These are phyloP conservation scores for Candida schatavii DNA, from an alignment of 805 yeast species.

Conservation along the genomic window DNA sequence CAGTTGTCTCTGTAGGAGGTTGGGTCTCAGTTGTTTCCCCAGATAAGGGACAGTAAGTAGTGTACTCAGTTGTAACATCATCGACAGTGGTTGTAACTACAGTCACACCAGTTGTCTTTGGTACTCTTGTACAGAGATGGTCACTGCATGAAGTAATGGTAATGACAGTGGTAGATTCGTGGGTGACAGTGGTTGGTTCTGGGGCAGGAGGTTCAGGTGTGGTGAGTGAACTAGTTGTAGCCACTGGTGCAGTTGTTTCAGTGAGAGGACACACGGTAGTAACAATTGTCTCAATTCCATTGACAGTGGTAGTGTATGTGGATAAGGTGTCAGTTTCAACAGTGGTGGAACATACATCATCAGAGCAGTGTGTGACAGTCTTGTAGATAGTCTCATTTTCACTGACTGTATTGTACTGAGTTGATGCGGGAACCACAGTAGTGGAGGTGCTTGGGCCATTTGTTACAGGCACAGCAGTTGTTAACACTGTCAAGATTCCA, in stretches of 20 bases:
- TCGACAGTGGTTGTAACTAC: conserved; percentile 15
- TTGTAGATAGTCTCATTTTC: neutral
- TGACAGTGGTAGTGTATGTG: conserved; percentile 28
- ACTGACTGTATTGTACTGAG: neutral
- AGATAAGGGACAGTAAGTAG: conserved; percentile 19
- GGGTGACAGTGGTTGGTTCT: conserved; percentile 15
- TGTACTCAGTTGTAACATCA: conserved; percentile 15
- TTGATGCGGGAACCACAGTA: neutral
- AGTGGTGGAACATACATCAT: conserved; percentile 8
- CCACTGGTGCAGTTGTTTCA: conserved; percentile 9
- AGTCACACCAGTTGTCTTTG: conserved; percentile 34
- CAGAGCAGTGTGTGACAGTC: conserved; percentile 2
- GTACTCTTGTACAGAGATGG: conserved; percentile 24
- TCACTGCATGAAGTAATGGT: conserved; percentile 39
- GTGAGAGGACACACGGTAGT: conserved; percentile 38
- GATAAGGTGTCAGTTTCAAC: conserved; percentile 18
- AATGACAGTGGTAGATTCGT: conserved; percentile 22
- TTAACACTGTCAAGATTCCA: conserved; percentile 38
- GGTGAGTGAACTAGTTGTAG: conserved; percentile 7
- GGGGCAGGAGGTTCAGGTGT: conserved; percentile 8
- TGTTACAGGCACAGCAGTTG: conserved; percentile 27
- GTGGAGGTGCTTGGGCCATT: conserved; percentile 13
- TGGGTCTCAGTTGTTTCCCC: conserved; percentile 1
- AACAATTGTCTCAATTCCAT: conserved; percentile 33
- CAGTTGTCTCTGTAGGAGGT: conserved; percentile 3